Percentiles rank a stretch among this genome's conserved stretches.
Conservation (phyloP, 1,284 basidiomycete genomes). For the Pterulicium gracile region DNA sequence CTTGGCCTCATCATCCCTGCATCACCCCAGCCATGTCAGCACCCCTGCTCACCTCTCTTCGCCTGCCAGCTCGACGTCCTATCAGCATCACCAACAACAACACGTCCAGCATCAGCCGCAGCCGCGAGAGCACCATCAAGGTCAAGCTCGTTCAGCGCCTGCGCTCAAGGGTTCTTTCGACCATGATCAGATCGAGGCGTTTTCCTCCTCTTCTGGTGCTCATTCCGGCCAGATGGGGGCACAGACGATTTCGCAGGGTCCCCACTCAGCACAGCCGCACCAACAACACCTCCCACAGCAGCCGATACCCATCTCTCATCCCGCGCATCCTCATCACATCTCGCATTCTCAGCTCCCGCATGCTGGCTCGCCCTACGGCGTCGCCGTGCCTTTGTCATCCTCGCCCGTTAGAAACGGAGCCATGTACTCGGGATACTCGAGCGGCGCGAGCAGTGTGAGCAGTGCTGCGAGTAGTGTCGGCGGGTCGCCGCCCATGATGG, state of each 20-base stretch:
- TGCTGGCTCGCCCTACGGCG: not conserved
- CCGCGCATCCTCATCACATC: conserved; percentile 1
- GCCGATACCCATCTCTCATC: not conserved
- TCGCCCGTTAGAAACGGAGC: conserved; percentile 6
- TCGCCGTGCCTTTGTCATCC: conserved; percentile 1
- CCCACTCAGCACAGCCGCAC: conserved; percentile 1
- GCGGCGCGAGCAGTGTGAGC: not conserved
- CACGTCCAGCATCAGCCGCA: conserved; percentile 2
- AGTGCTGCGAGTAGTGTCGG: conserved; percentile 3
- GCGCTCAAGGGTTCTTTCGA: not conserved
- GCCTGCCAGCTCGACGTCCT: conserved; percentile 3
- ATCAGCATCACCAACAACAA: not conserved
- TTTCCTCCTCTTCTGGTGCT: not conserved
- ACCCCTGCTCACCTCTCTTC: conserved; percentile 15
- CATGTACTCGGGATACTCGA: conserved; percentile 6
- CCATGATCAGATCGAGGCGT: not conserved
- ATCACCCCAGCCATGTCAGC: conserved; percentile 5
- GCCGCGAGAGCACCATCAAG: conserved; percentile 8
- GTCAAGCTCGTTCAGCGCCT: not conserved
- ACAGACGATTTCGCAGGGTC: too few species aligned
- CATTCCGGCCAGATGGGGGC: not conserved
- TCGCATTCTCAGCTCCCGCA: not conserved
- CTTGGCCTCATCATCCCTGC: not conserved
- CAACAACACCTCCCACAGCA: not conserved
- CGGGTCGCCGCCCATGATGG: conserved; percentile 1